Evolutionary conservation across 768 basidiomycete genomes (phyloP).

Genomic region (Naganishia antarctica): DNA sequence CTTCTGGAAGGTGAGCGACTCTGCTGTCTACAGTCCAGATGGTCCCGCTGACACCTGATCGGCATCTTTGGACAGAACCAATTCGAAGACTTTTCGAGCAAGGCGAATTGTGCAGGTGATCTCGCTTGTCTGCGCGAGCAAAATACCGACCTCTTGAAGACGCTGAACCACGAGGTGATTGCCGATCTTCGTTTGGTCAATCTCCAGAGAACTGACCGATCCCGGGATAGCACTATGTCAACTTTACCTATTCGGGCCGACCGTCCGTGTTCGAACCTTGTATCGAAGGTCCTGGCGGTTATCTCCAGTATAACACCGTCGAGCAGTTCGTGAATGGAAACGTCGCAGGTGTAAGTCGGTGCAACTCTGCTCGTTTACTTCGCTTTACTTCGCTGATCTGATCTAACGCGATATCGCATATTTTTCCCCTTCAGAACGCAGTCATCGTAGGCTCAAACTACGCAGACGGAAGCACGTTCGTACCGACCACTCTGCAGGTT

Average conservation of each 20-base stretch:
- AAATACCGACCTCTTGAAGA: conserved; percentile 13
- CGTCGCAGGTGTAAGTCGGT: conserved; percentile 8
- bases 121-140: conserved; percentile 11
- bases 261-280: conserved; percentile 23
- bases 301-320: conserved; percentile 17
- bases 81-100: conserved; percentile 19
- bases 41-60: neutral
- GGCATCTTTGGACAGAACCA: neutral
- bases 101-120: conserved; percentile 17
- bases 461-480: conserved; percentile 19
- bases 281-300: conserved; percentile 21
- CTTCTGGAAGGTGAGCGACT: conserved; percentile 20
- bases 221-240: conserved; percentile 4
- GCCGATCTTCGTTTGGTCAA: neutral
- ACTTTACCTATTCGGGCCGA: conserved; percentile 17
- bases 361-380: neutral
- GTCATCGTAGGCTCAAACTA: conserved; percentile 21
- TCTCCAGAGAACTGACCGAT: neutral
- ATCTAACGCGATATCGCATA: neutral
- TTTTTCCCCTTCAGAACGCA: neutral
- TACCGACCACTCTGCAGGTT: conserved; percentile 5
- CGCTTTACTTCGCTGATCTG: too few relatives aligned
- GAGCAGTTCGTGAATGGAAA: conserved; percentile 7
- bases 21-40: too few relatives aligned
- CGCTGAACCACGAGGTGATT: conserved; percentile 17